These are phyloP conservation scores for Teratosphaeria gauchensis DNA, from an alignment of 2,329 filamentous ascomycete genomes.

Conservation along the genomic window DNA sequence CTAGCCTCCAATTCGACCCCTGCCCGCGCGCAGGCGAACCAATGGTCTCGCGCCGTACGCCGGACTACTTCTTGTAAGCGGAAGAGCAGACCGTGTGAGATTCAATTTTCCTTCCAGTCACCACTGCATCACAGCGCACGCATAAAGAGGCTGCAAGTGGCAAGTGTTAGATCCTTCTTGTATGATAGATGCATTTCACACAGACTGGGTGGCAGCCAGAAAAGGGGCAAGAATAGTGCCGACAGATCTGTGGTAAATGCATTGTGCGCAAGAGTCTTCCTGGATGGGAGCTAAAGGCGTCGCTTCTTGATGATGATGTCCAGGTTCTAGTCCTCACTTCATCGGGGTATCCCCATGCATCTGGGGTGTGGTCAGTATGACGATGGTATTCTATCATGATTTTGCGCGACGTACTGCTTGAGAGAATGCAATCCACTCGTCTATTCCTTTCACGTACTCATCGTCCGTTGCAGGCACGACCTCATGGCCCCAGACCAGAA, in stretches of 20 bases:
- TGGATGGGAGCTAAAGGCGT: not conserved
- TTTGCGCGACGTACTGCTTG: conserved; percentile 44
- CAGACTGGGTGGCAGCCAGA: not conserved
- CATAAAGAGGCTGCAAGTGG: not conserved
- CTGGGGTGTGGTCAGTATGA: not conserved
- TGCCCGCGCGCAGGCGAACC: conserved; percentile 95
- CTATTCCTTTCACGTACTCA: conserved; percentile 61
- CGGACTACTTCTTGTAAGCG: conserved; percentile 91
- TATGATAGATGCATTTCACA: not conserved
- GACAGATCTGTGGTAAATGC: not conserved
- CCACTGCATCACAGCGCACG: not conserved
- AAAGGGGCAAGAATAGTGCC: not conserved
- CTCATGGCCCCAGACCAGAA: conserved; percentile 83
- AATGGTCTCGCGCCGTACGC: conserved; percentile 91
- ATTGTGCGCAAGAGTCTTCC: not conserved
- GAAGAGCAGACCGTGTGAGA: not conserved
- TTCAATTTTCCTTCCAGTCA: not conserved
- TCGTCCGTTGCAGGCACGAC: conserved; percentile 54
- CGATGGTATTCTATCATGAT: not conserved
- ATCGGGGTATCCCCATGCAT: not conserved
- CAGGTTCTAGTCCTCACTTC: not conserved
- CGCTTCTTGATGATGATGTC: not conserved
- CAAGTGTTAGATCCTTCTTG: not conserved
- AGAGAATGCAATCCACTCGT: conserved; percentile 72
- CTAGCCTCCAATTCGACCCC: conserved; percentile 95